Evolutionary conservation across 345 rosid genomes (phyloP).

Genomic region (Camelina laxa): DNA sequence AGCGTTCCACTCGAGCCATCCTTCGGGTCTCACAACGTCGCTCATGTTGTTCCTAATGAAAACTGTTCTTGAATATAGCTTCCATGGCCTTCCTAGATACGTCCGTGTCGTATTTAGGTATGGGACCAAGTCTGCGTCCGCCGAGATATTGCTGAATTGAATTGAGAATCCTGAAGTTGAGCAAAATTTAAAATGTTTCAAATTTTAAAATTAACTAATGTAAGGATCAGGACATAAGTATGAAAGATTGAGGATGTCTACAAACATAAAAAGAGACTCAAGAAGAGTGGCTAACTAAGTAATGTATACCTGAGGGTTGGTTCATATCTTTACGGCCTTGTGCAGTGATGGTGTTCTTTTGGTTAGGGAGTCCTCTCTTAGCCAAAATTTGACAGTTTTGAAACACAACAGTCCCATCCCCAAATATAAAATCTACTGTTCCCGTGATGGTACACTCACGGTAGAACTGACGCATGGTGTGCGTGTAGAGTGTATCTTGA

Average conservation of each 20-base stretch:
- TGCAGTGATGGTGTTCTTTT: conserved; percentile 85
- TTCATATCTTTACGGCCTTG: conserved; percentile 74
- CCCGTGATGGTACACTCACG: conserved; percentile 83
- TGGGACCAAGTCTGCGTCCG: conserved; percentile 66
- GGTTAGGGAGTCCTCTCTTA: conserved; percentile 66
- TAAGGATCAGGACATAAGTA: too few relatives aligned
- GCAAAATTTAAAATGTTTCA: background rate
- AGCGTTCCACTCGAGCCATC: conserved; percentile 87
- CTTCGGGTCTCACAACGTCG: conserved; percentile 65
- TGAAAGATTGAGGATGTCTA: background rate
- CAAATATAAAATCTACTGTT: conserved; percentile 88
- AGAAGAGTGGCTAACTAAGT: background rate
- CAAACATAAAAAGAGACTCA: conserved; percentile 1
- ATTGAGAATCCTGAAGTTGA: conserved; percentile 72
- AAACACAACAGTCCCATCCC: conserved; percentile 74
- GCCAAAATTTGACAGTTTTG: conserved; percentile 78
- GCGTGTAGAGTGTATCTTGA: conserved; percentile 89
- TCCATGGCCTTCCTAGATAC: conserved; percentile 96
- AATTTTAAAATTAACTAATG: too few relatives aligned
- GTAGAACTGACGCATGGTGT: conserved; percentile 87
- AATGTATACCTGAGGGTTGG: conserved; percentile 80
- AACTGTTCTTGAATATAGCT: conserved; percentile 74
- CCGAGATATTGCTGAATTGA: conserved; percentile 81
- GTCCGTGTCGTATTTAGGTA: conserved; percentile 55
- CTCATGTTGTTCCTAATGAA: conserved; percentile 70